These are phyloP conservation scores for Stromatinia cepivora DNA, from an alignment of 2,329 filamentous ascomycete species.

Conservation along the genomic window DNA sequence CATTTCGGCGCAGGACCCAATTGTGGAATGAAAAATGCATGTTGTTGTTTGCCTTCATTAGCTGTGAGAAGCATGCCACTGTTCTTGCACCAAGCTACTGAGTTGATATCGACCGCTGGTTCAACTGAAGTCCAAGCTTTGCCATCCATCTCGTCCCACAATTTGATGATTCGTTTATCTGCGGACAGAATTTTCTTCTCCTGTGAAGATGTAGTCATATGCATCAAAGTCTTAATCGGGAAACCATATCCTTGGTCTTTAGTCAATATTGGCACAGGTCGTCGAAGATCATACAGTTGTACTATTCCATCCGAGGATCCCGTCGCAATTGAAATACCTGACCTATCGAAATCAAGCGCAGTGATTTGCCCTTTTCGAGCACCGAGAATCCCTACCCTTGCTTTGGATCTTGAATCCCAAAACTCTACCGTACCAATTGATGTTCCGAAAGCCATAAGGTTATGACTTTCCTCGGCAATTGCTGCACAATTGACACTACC, in stretches of 20 bases:
- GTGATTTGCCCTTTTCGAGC: slow-evolving; percentile 74
- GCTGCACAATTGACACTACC: slow-evolving; percentile 86
- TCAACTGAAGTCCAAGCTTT: slow-evolving; percentile 95
- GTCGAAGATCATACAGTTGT: slow-evolving; percentile 88
- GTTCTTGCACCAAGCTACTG: slow-evolving; percentile 88
- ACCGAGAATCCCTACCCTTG: slow-evolving; percentile 74
- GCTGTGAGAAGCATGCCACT: slow-evolving; percentile 95
- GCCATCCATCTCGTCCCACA: slow-evolving; percentile 84
- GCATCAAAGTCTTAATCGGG: slow-evolving; percentile 80
- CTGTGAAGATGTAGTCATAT: slow-evolving; percentile 69
- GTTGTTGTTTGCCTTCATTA: slow-evolving; percentile 93
- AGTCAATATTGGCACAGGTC: slow-evolving; percentile 78
- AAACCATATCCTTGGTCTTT: slow-evolving; percentile 98
- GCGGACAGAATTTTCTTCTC: slow-evolving; percentile 87
- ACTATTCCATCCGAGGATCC: slow-evolving; percentile 87
- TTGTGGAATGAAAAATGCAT: slow-evolving; percentile 92
- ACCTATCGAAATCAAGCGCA: slow-evolving; percentile 80
- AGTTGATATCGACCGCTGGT: slow-evolving; percentile 90
- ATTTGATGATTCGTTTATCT: slow-evolving; percentile 95
- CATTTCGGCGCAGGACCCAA: slow-evolving; percentile 90
- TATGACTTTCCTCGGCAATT: slow-evolving; percentile 85
- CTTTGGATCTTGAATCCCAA: slow-evolving; percentile 86
- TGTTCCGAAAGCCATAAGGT: slow-evolving; percentile 89
- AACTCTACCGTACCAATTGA: slow-evolving; percentile 95
- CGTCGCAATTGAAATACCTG: slow-evolving; percentile 80